Evolutionary conservation across 140 eudicot species (phyloP), one percentile per base, ranked within the genome.

Genomic region (Erigeron philadelphicus): DNA sequence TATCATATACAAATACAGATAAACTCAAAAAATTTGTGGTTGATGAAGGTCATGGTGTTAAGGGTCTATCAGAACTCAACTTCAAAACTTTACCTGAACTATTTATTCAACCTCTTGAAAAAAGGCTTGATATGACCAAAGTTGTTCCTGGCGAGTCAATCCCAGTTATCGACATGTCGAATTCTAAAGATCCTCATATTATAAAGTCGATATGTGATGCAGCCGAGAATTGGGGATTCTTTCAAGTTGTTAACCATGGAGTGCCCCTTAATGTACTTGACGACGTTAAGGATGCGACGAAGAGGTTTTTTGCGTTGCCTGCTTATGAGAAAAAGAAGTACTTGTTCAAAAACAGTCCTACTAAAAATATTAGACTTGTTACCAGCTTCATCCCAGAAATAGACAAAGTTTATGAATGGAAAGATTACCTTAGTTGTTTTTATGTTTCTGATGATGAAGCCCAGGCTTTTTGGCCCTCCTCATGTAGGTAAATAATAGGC

Each of bases 201-300:
- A 82, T 66, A 10, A 67, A 73, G 12, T 43, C 74, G 17, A 72
- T 84, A 58, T 75, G 89, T 9, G 82, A 75, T 16, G 89, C 89
- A 2, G 81, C 89, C 3, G 72, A 68, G 61, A 78, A 75, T 8
- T 75, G 84, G 88, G 92, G 92, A 16, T 85, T 85, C 67, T 85
- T 85, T 71, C 88, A 85, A 66, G 66, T 85, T 48, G 73, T 82
- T 62, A 82, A 85, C 66, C 91, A 85, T 75, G 86, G 88, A 0
- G 81, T 85, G 23, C 84, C 85, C n/a, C 1, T 72, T 35, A 72
- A 61, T 8, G 82, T 80, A 38, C 84, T 86, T n/a, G 88, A 83
- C 49, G 73, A 73, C 64, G 88, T 83, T 13, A 83, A 74, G 63
- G 59, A 68, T 0, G 88, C 86, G 6, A 67, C 84, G 5, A 64